Evolutionary conservation across 2,329 filamentous ascomycete species (phyloP).

Genomic region (Corynespora cassiicola): DNA sequence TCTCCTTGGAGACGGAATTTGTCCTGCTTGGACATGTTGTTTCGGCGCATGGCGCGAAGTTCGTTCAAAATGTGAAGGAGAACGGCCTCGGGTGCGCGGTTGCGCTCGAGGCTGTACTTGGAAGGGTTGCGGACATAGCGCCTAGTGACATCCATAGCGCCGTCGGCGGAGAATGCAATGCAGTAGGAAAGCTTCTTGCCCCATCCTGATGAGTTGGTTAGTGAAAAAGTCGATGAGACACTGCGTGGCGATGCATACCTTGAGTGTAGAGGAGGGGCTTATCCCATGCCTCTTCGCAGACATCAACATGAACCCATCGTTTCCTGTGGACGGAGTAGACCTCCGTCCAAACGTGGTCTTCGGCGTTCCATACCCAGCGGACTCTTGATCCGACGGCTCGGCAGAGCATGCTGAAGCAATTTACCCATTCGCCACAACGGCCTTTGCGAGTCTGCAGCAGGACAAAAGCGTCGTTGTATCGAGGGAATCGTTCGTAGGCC

Average conservation of each 20-base stretch:
- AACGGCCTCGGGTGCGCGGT: constrained; percentile 84
- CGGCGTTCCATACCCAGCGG: constrained; percentile 97
- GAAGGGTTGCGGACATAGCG: constrained; percentile 73
- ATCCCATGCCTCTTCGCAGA: constrained; percentile 94
- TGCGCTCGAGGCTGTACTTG: constrained; percentile 76
- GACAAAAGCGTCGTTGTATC: constrained; percentile 95
- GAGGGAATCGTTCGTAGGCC: constrained; percentile 85
- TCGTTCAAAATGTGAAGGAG: constrained; percentile 91
- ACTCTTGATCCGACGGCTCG: constrained; percentile 89
- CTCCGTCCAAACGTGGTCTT: constrained; percentile 98
- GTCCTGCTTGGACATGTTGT: constrained; percentile 85
- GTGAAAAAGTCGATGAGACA: constrained; percentile 4
- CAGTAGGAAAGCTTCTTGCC: constrained; percentile 96
- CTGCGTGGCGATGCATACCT: constrained; percentile 57
- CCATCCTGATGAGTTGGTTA: constrained; percentile 67
- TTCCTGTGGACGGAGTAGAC: constrained; percentile 93
- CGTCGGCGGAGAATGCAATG: constrained; percentile 94
- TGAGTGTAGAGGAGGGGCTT: constrained; percentile 90
- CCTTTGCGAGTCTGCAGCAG: constrained; percentile 85
- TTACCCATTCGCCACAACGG: constrained; percentile 93
- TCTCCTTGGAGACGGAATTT: constrained; percentile 82
- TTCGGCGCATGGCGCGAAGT: constrained; percentile 82
- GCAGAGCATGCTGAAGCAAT: constrained; percentile 98
- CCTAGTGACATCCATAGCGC: constrained; percentile 71
- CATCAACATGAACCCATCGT: constrained; percentile 96